phyloP scores from a whole-genome alignment of 2,329 filamentous ascomycete species.

The Aspergillus sclerotialis region DNA sequence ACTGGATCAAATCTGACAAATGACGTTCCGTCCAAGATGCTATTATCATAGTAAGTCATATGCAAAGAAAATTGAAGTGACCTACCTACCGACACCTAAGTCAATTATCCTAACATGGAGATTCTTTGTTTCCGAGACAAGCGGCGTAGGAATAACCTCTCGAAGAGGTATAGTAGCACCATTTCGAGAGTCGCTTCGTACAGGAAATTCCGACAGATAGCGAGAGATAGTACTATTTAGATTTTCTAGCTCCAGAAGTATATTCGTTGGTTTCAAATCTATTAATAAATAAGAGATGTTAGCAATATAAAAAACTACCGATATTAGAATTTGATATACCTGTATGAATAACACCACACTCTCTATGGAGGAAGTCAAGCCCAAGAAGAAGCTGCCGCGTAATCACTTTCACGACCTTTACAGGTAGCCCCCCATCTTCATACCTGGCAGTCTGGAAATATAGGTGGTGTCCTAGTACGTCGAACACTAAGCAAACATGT shows the following conservation, averaged over 20 bases:
- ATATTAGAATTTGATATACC: conserved; percentile 15
- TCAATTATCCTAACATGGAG: conserved; percentile 15
- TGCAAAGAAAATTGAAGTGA: neutral
- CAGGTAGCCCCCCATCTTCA: conserved; percentile 15
- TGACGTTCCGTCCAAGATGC: conserved; percentile 13
- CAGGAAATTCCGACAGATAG: conserved; percentile 13
- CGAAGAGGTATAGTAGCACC: conserved; percentile 10
- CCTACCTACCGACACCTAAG: conserved; percentile 15
- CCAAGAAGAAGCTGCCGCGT: conserved; percentile 17
- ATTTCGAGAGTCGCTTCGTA: conserved; percentile 4
- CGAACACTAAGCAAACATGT: conserved; percentile 21
- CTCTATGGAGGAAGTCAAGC: conserved; percentile 20
- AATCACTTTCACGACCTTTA: conserved; percentile 13
- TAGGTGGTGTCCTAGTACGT: conserved; percentile 19
- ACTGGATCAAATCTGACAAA: conserved; percentile 14
- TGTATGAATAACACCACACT: conserved; percentile 18
- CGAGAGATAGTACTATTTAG: conserved; percentile 8
- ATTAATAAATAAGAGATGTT: conserved; percentile 1
- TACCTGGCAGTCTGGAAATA: conserved; percentile 14
- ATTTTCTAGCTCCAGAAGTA: conserved; percentile 16
- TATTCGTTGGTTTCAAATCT: conserved; percentile 21
- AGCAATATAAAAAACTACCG: conserved; percentile 1
- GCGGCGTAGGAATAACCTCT: conserved; percentile 16
- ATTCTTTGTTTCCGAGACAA: conserved; percentile 11
- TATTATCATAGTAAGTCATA: conserved; percentile 2